Evolutionary conservation across 306 rosid genomes (phyloP), one percentile per base, ranked within the genome.

Genomic region (Abrus precatorius): DNA sequence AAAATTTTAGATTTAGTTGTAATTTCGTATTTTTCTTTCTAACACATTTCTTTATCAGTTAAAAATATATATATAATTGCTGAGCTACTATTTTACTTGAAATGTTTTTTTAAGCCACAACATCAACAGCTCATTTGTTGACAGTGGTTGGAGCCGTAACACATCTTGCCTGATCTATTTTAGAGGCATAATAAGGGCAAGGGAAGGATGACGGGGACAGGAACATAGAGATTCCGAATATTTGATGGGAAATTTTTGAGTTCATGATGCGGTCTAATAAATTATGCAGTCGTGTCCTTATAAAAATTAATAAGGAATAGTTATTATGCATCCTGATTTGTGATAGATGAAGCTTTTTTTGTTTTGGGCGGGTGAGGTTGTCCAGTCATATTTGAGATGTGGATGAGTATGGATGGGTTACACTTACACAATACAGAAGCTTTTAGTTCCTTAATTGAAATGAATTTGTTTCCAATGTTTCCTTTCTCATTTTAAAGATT

Each of bases 191-290:
- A 20, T 20, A 20, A 20, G 20, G 83, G 32, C 96, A 95, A 98
- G 99, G 93, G 75, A 95, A 95, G 91, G 98, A 95, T 85, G 99
- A 98, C 41, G 91, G 92, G 85, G 99, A 20, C 20, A 20, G 20
- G 20, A 20, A 95, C 84, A 93, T 95, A 78, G 99, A 95, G 84
- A 95, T 95, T 80, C 99, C 99, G 75, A 93, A 95, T 84, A 95
- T 95, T 81, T 91, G 90, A 90, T 95, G 99, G 99, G 98, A 90
- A 74, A 96, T 95, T 79, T 95, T 95, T 1, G 92, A 95, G 88
- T 85, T 95, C 88, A 95, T 95, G 99, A 95, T 95, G 98, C 91
- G 99, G 99, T 95, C 61, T 38, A 62, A 30, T 63, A 78, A 75
- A 70, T 66, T 68, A 60, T 74, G 50, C 36, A 56, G 11, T 20